These are phyloP conservation scores for Pleodorina starrii DNA, from an alignment of 139 green algal genomes.

Conservation along the genomic window DNA sequence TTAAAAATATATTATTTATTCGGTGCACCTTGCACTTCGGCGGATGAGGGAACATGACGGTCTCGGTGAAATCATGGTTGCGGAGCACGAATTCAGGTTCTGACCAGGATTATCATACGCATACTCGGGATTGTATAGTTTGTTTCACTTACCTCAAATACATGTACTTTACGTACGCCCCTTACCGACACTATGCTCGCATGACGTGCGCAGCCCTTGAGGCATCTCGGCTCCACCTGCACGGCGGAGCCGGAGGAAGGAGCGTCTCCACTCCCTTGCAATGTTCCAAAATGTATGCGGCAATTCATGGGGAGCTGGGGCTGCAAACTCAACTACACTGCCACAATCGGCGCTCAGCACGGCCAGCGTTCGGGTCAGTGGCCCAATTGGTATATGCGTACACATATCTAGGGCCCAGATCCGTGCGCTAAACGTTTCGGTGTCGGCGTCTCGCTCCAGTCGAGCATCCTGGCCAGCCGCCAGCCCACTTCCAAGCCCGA, in stretches of 20 bases:
- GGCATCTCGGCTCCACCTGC: background rate
- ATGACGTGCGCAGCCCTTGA: too few relatives aligned
- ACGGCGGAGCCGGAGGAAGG: background rate
- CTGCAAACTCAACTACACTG: background rate
- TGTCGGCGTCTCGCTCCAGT: background rate
- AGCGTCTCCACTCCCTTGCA: background rate
- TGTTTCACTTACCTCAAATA: too few relatives aligned
- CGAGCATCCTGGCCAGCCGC: background rate
- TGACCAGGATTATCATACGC: too few relatives aligned
- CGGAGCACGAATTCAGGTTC: too few relatives aligned
- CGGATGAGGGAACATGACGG: too few relatives aligned
- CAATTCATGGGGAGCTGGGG: background rate
- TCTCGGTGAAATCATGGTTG: too few relatives aligned
- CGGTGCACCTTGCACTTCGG: too few relatives aligned
- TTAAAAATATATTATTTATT: too few relatives aligned
- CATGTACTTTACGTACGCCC: too few relatives aligned
- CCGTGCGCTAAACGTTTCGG: background rate
- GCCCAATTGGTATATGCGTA: background rate
- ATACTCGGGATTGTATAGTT: too few relatives aligned
- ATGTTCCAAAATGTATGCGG: conserved; percentile 3
- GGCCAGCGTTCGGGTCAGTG: background rate
- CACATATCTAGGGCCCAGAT: background rate
- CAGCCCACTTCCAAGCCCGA: background rate
- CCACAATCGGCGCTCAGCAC: background rate
- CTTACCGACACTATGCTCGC: too few relatives aligned